Base-by-base conservation (phyloP, 2,329 filamentous ascomycete genomes). In the Knufia fluminis region DNA sequence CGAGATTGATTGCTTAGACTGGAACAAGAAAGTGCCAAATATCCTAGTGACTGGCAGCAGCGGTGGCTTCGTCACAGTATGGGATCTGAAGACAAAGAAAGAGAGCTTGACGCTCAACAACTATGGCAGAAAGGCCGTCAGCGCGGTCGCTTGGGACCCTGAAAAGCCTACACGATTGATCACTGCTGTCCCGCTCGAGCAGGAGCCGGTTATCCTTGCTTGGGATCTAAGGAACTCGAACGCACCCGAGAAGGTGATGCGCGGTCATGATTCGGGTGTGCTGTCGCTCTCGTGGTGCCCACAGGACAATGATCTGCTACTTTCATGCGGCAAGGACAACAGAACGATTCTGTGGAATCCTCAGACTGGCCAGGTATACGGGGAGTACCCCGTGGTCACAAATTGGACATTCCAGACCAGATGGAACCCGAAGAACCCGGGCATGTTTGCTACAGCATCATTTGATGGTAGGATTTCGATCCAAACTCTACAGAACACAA, bases 71-170 rank as follows among this genome's bases (percentile, higher is more conserved):
- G 90, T 97, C 31, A 97, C 92, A 1, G 91, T 98, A 16, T 98
- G 92, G 92, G 92, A 98, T 70, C 77, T 97, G 57, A 96, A 95
- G 74, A 89, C 87, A 10, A 97, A 95, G 78, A 96, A 95, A 71
- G 89, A 95, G 60, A 96, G 90, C 49, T 73, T 98, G 68, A 96
- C 90, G 31, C 75, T 98, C 57, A 98, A 96, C 74, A 86, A 86
- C 64, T 73, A 75, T 56, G 92, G 87, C 63, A 82, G 92, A 55
- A 98, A 96, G 71, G 78, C 90, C 48, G 89, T 97, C 61, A 96
- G 90, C 68, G 84, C 94, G 52, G 88, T 98, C 60, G 90, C 90
- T 10, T 98, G 92, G 92, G 92, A 98, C 62, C 94, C 92, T 1
- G 87, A 92, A 62, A 58, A 81, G 65, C 76, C 91, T 40, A 98